These are phyloP conservation scores for Fomitopsis betulina DNA, from an alignment of 1,284 basidiomycete genomes.

Conservation along the genomic window DNA sequence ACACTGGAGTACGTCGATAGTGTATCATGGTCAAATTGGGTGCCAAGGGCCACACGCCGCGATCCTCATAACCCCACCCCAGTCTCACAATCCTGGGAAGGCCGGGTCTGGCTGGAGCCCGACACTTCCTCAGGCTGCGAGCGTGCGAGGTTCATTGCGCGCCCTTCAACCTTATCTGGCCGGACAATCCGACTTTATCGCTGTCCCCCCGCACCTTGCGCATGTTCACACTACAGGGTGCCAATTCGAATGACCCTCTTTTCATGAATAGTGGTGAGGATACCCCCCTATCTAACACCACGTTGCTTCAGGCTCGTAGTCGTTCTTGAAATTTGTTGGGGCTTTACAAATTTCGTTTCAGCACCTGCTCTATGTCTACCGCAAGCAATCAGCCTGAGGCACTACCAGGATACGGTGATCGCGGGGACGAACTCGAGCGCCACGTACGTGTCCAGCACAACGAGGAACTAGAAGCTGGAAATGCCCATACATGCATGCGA, in stretches of 20 bases:
- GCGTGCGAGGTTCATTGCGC: background rate
- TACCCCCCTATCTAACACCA: too few relatives aligned
- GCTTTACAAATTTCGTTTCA: background rate
- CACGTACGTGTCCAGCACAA: slow-evolving; percentile 23
- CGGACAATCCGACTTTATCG: background rate
- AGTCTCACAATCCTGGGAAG: background rate
- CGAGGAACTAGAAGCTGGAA: slow-evolving; percentile 35
- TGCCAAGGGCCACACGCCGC: background rate
- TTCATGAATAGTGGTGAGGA: too few relatives aligned
- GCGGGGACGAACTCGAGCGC: background rate
- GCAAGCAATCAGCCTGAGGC: slow-evolving; percentile 1
- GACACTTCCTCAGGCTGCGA: background rate
- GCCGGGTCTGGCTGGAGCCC: background rate
- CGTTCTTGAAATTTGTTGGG: too few relatives aligned
- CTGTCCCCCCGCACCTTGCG: background rate
- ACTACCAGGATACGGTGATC: slow-evolving; percentile 11
- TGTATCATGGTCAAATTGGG: background rate
- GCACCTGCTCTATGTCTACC: background rate
- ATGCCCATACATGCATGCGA: slow-evolving; percentile 31
- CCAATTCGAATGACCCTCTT: too few relatives aligned
- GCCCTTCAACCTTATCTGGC: background rate
- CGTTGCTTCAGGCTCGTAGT: too few relatives aligned
- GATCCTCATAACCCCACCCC: background rate
- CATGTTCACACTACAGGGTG: too few relatives aligned
- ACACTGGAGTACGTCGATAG: too few relatives aligned